Base-by-base conservation (phyloP, 345 rosid species). In the Pseudoturritis turrita region DNA sequence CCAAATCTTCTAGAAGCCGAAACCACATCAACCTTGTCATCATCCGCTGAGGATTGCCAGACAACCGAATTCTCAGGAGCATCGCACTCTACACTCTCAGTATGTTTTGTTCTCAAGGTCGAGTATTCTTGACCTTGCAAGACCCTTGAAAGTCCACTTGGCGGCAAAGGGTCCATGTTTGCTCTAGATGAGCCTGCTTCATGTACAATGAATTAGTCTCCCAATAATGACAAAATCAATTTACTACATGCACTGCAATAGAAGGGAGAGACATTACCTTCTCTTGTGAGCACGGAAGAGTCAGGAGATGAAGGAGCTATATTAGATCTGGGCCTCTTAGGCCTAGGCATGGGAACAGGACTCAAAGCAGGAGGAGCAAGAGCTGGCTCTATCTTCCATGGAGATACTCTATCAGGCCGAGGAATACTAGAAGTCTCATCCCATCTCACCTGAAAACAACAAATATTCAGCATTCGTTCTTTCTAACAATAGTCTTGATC, bases 301-400 rank as follows among this genome's bases (percentile, higher is more conserved):
- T 87, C 91, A 0, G 83, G 81, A 12, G 96, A 83, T n/a, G 85
- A 77, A 17, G 83, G 81, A 52, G 78, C 72, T 40, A 86, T 58
- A 67, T 57, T 88, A 57, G 90, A 25, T 46, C 96, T 78, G 8
- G 86, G 81, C 80, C 94, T 83, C 68, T 89, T 91, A 11, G 83
- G 77, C 77, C 89, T 80, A 17, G 89, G 73, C 74, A 81, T 65
- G 11, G 90, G 87, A 71, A 85, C 83, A 23, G 87, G 86, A 75
- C 78, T 85, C 40, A 88, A 72, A 11, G 93, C 87, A 69, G 89
- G 84, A 63, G 94, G 94, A 71, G 97, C 81, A 73, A 88, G 39
- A 40, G 92, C 88, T 75, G 96, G 94, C 70, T 91, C 96, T 72
- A 91, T 77, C 73, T 88, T 87, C 97, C 96, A 89, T 5, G 94